phyloP scores from a whole-genome alignment of 2,329 filamentous ascomycete species.

The Monosporascus sp. region DNA sequence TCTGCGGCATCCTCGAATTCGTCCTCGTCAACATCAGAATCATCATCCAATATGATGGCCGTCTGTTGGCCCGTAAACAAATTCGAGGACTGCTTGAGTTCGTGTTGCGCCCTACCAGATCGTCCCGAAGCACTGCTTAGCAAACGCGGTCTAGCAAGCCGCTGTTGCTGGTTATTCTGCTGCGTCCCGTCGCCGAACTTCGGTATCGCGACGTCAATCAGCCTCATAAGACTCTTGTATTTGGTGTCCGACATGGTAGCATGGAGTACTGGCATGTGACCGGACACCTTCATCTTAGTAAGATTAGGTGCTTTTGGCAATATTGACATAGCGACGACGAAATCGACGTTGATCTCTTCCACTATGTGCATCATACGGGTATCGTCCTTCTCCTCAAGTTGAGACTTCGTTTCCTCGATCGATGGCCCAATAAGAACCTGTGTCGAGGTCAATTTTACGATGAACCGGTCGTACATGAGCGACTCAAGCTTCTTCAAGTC shows the following conservation, averaged over 20 bases:
- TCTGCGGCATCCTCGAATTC: constrained; percentile 63
- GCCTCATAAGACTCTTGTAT: constrained; percentile 93
- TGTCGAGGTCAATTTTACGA: constrained; percentile 87
- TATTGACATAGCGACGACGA: constrained; percentile 93
- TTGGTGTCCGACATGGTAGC: constrained; percentile 90
- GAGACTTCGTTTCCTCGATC: constrained; percentile 80
- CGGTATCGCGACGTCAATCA: constrained; percentile 92
- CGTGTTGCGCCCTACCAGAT: constrained; percentile 36
- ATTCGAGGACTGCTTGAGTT: constrained; percentile 60
- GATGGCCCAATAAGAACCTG: constrained; percentile 94
- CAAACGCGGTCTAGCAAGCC: constrained; percentile 38
- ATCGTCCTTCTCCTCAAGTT: constrained; percentile 64
- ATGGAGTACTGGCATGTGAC: constrained; percentile 86
- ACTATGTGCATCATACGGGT: constrained; percentile 79
- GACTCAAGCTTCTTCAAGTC: constrained; percentile 85
- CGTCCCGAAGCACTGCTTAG: constrained; percentile 41
- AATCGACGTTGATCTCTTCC: constrained; percentile 95
- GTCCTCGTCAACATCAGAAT: constrained; percentile 59
- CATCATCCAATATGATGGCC: constrained; percentile 74
- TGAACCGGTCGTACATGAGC: constrained; percentile 96
- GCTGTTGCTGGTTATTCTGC: constrained; percentile 19
- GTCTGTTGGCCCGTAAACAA: constrained; percentile 66
- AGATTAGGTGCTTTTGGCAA: constrained; percentile 92
- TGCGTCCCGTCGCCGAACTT: constrained; percentile 56
- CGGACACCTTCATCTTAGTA: constrained; percentile 85